Percentiles rank a stretch among this genome's conserved stretches.
phyloP scores from a whole-genome alignment of 148 eudicot species.

The Rhododendron henanense region DNA sequence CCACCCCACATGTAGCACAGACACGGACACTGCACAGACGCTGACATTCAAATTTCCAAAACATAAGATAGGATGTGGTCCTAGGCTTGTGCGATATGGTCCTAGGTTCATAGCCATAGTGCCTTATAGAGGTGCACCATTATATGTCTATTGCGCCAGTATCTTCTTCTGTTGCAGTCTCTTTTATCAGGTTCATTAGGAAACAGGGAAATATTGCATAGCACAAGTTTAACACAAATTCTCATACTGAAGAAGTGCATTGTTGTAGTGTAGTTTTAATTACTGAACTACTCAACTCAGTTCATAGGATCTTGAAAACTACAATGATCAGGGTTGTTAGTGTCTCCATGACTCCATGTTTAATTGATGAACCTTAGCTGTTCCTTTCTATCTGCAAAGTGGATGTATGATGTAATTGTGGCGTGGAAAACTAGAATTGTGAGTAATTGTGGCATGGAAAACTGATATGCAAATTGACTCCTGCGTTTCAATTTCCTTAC shows the following conservation, averaged over 20 bases:
- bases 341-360: not conserved
- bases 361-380: not conserved
- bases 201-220: not conserved
- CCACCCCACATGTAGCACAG: too few species aligned
- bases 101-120: not conserved
- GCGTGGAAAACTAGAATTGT: not conserved
- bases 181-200: not conserved
- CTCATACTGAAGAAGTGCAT: not conserved
- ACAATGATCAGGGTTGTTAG: not conserved
- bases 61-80: not conserved
- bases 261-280: not conserved
- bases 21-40: not conserved
- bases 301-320: not conserved
- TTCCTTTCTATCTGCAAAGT: not conserved
- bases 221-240: not conserved
- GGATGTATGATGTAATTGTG: not conserved
- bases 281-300: not conserved
- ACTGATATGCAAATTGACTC: slow-evolving; percentile 18
- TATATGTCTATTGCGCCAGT: not conserved
- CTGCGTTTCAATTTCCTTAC: slow-evolving; percentile 11
- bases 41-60: not conserved
- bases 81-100: not conserved
- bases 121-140: not conserved
- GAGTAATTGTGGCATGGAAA: too few species aligned
- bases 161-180: not conserved